Base-by-base conservation (phyloP, 2,329 filamentous ascomycete species). In the Neofusicoccum ribis region DNA sequence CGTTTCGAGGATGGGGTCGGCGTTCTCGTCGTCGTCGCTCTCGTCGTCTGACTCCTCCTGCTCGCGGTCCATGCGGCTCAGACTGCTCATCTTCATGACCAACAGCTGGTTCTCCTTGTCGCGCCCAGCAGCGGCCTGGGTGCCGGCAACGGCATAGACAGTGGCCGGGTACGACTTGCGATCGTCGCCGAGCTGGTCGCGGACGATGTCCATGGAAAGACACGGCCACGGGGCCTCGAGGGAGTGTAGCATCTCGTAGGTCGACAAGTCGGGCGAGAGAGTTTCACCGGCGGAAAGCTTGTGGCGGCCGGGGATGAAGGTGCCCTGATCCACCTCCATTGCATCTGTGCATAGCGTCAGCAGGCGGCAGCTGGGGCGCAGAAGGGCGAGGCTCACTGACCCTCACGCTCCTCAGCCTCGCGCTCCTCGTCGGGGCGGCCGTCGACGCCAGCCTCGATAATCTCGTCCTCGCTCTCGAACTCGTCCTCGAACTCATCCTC, bases 221-320 rank as follows among this genome's bases (percentile, higher is more conserved):
- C 95, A 99, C 3, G 95, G 95, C 95, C 95, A 99, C 1, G 93
- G 93, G 7, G 93, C 93, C 78, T 91, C 95, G 69, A 99, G 86
- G 67, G 88, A 92, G 83, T 99, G 95, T 66, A 99, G 88, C 93
- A 99, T 96, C 77, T 97, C 91, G 82, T 99, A 99, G 5, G 94
- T 94, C n/a, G 91, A 92, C 66, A 91, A 85, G 79, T 99, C 95
- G 14, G 95, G 94, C 3, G 93, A 88, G 65, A 99, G 86, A 5
- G 92, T 93, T 83, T 98, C 93, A 72, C 93, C 94, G 12, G 92
- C 89, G 69, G 92, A 92, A 68, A 98, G 86, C 81, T 95, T 94
- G 78, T 93, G 92, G 73, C 95, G 88, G 69, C 95, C 95, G 70
- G 96, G 93, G 72, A 99, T 97, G 79, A 98, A 99, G 46, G 93